Base-by-base conservation (phyloP, 106 monocot genomes). In the Allium sativum region DNA sequence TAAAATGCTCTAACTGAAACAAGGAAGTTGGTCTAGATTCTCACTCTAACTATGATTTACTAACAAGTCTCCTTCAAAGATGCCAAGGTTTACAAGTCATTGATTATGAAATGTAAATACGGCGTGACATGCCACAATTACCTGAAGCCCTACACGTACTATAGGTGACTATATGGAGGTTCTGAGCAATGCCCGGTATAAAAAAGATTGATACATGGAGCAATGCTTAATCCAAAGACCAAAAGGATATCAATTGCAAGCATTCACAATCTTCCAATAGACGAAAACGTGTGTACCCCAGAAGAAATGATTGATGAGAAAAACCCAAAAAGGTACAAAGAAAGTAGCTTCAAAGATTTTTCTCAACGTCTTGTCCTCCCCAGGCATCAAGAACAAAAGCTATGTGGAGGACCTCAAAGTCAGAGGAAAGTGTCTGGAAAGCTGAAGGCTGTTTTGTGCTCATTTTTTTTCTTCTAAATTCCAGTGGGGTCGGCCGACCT, bases 81-180 rank as follows among this genome's bases (percentile, higher is more conserved):
- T 73, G 70, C 46, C 15, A 64, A 17, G 88, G 84, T 48, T 73
- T 89, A 41, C 68, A 89, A 56, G 51, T 76, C 16, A 46, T 70
- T 14, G 75, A 74, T n/a, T 3, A 18, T 2, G 55, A 56, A 9
- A 13, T 0, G 11, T 48, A 9, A 22, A 18, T 0, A 21, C 84
- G 88, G 88, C 55, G 12, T 21, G 19, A 45, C 6, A 61, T 81
- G 8, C 72, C 69, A 3, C 17, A 44, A 7, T 4, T 50, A 6
- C 61, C 57, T 9, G 81, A 60, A 0, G 43, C 72, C 9, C 52
- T 89, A 15, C 73, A 78, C 20, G 81, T 84, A 18, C 88, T 8
- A 47, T 89, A 14, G 88, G 88, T 14, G 73, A 89, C 44, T 42
- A 81, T 42, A 57, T 89, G 15, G 84, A 84, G 68, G 81, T 81